These are phyloP conservation scores for Botrytis paeoniae DNA, from an alignment of 2,329 filamentous ascomycete genomes.

Conservation along the genomic window DNA sequence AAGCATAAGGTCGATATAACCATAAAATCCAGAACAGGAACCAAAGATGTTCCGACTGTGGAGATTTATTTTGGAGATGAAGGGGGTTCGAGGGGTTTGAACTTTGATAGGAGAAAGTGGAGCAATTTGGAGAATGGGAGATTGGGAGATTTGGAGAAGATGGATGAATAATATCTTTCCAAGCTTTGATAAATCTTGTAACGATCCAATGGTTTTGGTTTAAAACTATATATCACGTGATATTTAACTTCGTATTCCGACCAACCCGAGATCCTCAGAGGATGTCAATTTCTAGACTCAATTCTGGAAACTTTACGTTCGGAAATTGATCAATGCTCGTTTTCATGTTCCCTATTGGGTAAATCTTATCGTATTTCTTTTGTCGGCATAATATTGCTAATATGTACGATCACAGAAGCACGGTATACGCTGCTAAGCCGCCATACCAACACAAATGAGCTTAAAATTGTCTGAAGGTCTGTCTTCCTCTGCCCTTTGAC, in stretches of 20 bases:
- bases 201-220: not conserved
- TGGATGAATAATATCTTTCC: not conserved
- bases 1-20: not conserved
- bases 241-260: not conserved
- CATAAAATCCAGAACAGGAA: not conserved
- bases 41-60: not conserved
- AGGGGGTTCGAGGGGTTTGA: not conserved
- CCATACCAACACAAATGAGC: not conserved
- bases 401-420: not conserved
- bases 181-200: not conserved
- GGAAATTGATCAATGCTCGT: not conserved
- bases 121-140: not conserved
- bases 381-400: not conserved
- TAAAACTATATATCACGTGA: not conserved
- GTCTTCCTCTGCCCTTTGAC: not conserved
- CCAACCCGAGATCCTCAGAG: not conserved
- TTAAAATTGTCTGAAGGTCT: not conserved
- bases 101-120: conserved; percentile 5
- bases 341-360: not conserved
- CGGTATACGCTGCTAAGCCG: not conserved
- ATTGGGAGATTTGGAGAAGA: not conserved
- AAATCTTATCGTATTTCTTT: not conserved
- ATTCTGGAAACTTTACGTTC: not conserved
- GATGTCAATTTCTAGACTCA: not conserved
- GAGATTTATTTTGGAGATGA: not conserved